A percentile compares a stretch with the other conserved stretches of the same genome.
These are phyloP conservation scores for Suhomyces terraborum DNA, from an alignment of 1,139 yeast species.

Conservation along the genomic window DNA sequence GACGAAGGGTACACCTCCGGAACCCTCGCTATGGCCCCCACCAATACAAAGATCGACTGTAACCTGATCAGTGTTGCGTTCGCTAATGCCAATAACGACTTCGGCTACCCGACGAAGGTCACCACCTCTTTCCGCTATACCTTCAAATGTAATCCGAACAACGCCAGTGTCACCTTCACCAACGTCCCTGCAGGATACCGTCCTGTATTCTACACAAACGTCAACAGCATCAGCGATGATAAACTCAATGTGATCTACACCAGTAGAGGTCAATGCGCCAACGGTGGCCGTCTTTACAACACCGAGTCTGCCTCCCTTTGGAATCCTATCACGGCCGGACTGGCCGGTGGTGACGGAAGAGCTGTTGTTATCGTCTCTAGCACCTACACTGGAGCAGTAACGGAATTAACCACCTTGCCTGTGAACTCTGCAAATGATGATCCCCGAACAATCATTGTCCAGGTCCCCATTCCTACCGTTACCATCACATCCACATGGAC, in stretches of 20 bases:
- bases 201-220: not conserved
- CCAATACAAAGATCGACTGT: conserved; percentile 24
- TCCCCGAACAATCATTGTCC: not conserved
- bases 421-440: not conserved
- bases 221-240: not conserved
- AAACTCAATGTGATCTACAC: not conserved
- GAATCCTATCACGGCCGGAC: not conserved
- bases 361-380: not conserved
- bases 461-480: not conserved
- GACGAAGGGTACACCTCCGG: conserved; percentile 28
- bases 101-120: not conserved
- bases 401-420: not conserved
- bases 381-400: not conserved
- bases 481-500: not conserved
- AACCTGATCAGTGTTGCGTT: not conserved
- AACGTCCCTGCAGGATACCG: not conserved
- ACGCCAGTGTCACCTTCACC: not conserved
- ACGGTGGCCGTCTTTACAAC: not conserved
- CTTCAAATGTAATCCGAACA: not conserved
- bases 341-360: not conserved
- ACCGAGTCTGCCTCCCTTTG: not conserved
- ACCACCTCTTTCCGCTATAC: not conserved
- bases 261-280: not conserved
- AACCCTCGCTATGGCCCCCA: conserved; percentile 23
- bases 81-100: not conserved